Evolutionary conservation across 23 red algal genomes (phyloP), one percentile per base, ranked within the genome.

Genomic region (Chondrus crispus): DNA sequence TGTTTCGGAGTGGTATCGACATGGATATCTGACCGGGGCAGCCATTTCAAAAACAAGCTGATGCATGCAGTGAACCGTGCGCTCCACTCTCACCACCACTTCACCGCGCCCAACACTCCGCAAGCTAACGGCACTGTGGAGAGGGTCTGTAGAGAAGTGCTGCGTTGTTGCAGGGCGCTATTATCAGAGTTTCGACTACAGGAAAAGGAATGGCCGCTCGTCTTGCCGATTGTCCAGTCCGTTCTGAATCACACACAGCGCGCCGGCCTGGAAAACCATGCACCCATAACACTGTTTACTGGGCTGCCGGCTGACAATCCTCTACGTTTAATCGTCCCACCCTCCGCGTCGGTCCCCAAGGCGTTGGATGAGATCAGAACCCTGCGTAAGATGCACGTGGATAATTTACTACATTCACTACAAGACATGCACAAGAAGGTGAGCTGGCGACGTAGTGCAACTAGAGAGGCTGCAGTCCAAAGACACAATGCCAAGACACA

Each of bases 11-110:
- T 82, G 32, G 77, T 29, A 5, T 47, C 5, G 8, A 55, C 45
- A 30, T 82, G 77, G 77, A 60, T 82, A 52, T 82, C 77, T 30
- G 77, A 82, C 49, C 77, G 26, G 5, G 77, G 44, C 24, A 57
- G 5, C 5, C 42, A 82, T 9, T 82, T 82, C 49, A 82, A 51
- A 38, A 82, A 58, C 77, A 45, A 42, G 36, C 71, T 76, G 7
- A 38, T 76, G 39, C 28, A 26, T 37, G 5, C 71, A 26, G 26
- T 76, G 28, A 76, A 76, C 43, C 28, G 39, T 37, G 38, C 43
- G 28, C 43, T 76, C 22, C 71, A 38, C 43, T 26, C 71, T 28
- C 71, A 76, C 26, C 47, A 83, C 41, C 78, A 83, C 46, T 64
- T 83, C 47, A 83, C 78, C 26, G 40, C 52, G 5, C 48, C 78